Conservation (phyloP, 2,329 filamentous ascomycete species). For the Fusarium sp. region DNA sequence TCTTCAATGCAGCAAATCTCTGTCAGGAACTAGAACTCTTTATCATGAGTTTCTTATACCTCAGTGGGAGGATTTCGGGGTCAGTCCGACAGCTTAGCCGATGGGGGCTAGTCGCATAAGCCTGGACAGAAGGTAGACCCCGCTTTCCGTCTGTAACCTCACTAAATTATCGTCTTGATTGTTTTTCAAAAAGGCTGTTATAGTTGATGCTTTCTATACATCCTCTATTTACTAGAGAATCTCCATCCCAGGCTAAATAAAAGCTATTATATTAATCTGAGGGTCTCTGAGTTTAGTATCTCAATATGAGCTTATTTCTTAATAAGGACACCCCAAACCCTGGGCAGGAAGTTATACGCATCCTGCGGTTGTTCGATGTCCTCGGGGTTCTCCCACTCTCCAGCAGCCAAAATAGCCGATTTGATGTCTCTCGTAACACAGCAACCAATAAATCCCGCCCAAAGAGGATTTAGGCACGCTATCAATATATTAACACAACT, state of each 20-base stretch:
- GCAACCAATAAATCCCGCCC: too few relatives aligned
- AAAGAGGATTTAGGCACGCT: too few relatives aligned
- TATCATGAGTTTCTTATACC: neutral
- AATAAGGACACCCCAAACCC: too few relatives aligned
- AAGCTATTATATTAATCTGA: rapidly evolving
- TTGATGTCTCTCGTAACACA: too few relatives aligned
- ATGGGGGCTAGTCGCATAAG: too few relatives aligned
- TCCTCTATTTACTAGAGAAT: too few relatives aligned
- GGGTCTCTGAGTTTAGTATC: rapidly evolving
- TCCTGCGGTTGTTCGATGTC: too few relatives aligned
- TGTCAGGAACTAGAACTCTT: neutral
- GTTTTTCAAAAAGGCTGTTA: too few relatives aligned
- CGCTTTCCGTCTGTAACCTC: neutral
- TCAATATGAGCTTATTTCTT: rapidly evolving
- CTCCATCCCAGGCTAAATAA: rapidly evolving
- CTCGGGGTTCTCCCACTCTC: too few relatives aligned
- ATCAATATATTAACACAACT: rapidly evolving
- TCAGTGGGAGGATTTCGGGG: neutral
- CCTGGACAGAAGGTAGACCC: neutral
- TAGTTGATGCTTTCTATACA: rapidly evolving
- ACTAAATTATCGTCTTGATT: neutral
- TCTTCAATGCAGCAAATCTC: rapidly evolving
- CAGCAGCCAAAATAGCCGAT: too few relatives aligned
- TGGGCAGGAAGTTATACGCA: too few relatives aligned
- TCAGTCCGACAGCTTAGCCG: neutral